Conservation (phyloP, 495 filamentous ascomycete species). For the Lophiostoma macrostomum region DNA sequence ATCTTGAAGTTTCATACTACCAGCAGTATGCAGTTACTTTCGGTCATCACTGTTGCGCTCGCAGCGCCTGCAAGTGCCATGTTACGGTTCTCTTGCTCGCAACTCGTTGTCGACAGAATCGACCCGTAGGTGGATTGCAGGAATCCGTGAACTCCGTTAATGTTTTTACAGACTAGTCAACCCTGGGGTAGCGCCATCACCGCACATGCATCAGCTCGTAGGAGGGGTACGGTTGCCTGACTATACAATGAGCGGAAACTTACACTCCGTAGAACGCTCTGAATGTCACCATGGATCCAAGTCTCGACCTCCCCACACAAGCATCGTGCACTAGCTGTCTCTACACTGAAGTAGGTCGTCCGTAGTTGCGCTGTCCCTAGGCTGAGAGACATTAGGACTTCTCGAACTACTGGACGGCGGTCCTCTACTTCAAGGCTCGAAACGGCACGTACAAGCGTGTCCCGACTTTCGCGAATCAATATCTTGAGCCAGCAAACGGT, state of each 20-base stretch:
- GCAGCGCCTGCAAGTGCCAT: constrained; percentile 13
- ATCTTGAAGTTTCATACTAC: no score
- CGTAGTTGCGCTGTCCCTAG: not conserved
- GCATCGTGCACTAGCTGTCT: constrained; percentile 11
- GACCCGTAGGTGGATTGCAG: constrained; percentile 2
- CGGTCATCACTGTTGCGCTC: constrained; percentile 6
- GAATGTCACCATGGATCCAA: constrained; percentile 13
- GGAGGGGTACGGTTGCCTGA: no score
- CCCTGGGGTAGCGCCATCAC: constrained; percentile 9
- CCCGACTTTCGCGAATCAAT: constrained; percentile 47
- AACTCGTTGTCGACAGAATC: constrained; percentile 17
- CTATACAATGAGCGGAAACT: no score
- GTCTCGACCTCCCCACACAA: constrained; percentile 4
- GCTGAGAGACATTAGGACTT: not conserved
- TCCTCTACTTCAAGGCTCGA: constrained; percentile 49
- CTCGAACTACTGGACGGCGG: constrained; percentile 52
- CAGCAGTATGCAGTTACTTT: constrained; percentile 10
- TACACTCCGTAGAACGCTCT: no score
- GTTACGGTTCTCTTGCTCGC: constrained; percentile 22
- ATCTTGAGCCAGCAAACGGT: constrained; percentile 46
- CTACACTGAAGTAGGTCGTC: constrained; percentile 1
- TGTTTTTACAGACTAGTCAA: constrained; percentile 6
- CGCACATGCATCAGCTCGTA: constrained; percentile 22
- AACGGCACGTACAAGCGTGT: constrained; percentile 50
- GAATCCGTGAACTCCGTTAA: not conserved